These are phyloP conservation scores for Fusarium neocosmosporiellum DNA, from an alignment of 2,329 filamentous ascomycete species.

Conservation along the genomic window DNA sequence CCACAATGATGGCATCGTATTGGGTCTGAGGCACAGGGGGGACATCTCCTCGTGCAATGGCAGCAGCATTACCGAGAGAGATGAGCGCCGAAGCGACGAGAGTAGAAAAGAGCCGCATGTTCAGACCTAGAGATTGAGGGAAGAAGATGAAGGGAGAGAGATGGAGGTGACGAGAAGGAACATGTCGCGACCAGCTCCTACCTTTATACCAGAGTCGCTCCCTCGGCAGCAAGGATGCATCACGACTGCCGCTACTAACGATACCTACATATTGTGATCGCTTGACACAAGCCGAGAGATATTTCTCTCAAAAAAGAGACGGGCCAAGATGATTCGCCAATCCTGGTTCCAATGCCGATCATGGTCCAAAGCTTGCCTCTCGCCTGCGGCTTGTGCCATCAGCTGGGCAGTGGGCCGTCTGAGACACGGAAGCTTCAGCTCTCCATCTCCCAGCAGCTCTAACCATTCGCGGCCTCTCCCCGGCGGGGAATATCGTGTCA, in stretches of 20 bases:
- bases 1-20: conserved; percentile 68
- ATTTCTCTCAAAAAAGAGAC: conserved; percentile 1
- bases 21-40: conserved; percentile 22
- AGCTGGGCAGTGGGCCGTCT: not conserved
- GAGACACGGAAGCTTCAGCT: conserved; percentile 18
- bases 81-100: conserved; percentile 19
- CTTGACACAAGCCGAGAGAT: not conserved
- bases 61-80: conserved; percentile 27
- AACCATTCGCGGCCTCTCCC: not conserved
- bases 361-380: not conserved
- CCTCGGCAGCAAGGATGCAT: not conserved
- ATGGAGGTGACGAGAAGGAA: not conserved
- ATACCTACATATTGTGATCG: not conserved
- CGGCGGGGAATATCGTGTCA: no score
- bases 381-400: not conserved
- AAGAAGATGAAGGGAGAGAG: not conserved
- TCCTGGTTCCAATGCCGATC: not conserved
- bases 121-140: not conserved
- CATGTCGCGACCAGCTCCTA: not conserved
- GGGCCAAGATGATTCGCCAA: not conserved
- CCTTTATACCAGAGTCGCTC: not conserved
- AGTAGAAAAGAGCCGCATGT: conserved; percentile 32
- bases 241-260: not conserved
- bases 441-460: not conserved
- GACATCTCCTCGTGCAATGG: conserved; percentile 8